Evolutionary conservation across 305 asterid species (phyloP), one percentile per base, ranked within the genome.

Genomic region (Vinca major): DNA sequence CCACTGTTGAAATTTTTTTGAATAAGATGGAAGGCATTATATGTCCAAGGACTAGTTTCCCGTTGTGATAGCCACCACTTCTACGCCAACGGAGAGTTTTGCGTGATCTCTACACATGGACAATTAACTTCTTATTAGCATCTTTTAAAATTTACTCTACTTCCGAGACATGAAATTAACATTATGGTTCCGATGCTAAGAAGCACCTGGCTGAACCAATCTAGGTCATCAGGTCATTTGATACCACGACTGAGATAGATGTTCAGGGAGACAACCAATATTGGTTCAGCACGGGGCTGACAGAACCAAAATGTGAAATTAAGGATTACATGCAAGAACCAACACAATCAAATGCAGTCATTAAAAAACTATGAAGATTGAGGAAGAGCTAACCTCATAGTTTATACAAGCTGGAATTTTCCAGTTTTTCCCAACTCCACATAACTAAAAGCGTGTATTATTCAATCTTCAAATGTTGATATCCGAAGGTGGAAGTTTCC

Each of bases 401-500:
- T 40, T 60, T 58, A 74, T 33, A 12, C 61, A 54, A 52, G 14
- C 41, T 54, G 67, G 51, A 51, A 43, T 39, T 52, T 53, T 55
- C 20, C 3, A 4, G 21, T 44, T 17, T n/a, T 41, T 49, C 50
- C 43, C 51, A 20, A 17, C 14, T 62, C 67, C 33, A 48, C 14
- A 66, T 3, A 36, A 39, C 20, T 49, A 20, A 9, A n/a, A 0
- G 45, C n/a, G 0, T 55, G 26, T 52, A 41, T 39, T 5, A 14
- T 68, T n/a, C 11, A 11, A 70, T 62, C 75, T 68, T 91, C 83
- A 87, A 52, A 71, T 7, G 61, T 82, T 81, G 7, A 88, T 69
- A 39, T 37, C 10, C 64, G 87, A 83, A 51, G 86, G 93, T 17
- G 94, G 93, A 62, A 90, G 79, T 74, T 86, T 90, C 97, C 98